phyloP scores from a whole-genome alignment of 345 rosid genomes.

The Excoecaria agallocha region DNA sequence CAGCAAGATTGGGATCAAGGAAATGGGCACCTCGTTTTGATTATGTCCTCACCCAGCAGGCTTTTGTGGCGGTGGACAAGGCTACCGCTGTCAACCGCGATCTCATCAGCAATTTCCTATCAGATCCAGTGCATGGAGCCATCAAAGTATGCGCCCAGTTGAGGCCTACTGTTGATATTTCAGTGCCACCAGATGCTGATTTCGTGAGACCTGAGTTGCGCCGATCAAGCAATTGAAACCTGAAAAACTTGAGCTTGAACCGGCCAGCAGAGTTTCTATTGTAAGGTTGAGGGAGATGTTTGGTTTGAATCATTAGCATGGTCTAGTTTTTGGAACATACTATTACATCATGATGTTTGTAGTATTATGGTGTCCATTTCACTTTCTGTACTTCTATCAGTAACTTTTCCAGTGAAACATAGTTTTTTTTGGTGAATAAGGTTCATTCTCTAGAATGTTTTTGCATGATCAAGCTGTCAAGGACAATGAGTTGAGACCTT shows the following conservation, averaged over 20 bases:
- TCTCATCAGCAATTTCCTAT: slow-evolving; percentile 78
- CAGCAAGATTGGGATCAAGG: slow-evolving; percentile 88
- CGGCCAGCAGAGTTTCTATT: not conserved
- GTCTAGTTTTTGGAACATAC: not conserved
- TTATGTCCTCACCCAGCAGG: slow-evolving; percentile 76
- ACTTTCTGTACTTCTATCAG: not conserved
- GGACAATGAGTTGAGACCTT: too few species aligned
- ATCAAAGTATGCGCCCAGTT: slow-evolving; percentile 74
- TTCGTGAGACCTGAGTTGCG: slow-evolving; percentile 93
- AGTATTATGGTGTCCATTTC: not conserved
- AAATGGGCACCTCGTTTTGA: slow-evolving; percentile 95
- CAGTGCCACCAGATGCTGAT: slow-evolving; percentile 81
- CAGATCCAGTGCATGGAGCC: slow-evolving; percentile 88
- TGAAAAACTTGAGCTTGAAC: not conserved
- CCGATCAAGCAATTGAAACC: slow-evolving; percentile 49
- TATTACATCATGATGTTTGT: not conserved
- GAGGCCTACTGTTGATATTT: slow-evolving; percentile 87
- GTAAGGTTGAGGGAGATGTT: not conserved
- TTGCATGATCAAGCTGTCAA: too few species aligned
- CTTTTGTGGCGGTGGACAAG: slow-evolving; percentile 67
- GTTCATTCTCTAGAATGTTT: not conserved
- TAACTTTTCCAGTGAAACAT: not conserved
- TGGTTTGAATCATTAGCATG: not conserved
- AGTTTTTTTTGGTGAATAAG: not conserved
- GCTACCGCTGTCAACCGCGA: slow-evolving; percentile 61